Conservation (phyloP, 495 filamentous ascomycete genomes). For the Neurospora sp. region DNA sequence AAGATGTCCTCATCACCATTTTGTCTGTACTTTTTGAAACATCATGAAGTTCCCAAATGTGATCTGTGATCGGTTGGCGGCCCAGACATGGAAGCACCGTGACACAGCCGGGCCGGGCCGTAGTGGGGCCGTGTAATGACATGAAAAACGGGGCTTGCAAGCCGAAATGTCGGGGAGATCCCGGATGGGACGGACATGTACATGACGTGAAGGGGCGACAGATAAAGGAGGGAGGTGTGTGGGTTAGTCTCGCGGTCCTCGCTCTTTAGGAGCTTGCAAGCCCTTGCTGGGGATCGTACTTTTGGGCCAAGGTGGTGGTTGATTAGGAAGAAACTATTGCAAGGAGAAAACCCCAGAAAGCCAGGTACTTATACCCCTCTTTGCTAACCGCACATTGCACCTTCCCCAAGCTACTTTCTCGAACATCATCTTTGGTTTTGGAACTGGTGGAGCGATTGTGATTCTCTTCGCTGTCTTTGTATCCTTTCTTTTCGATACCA, state of each 20-base stretch:
- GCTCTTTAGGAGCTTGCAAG: not conserved
- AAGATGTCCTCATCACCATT: not conserved
- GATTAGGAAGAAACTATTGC: no score
- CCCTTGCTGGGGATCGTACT: no score
- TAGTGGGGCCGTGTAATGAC: not conserved
- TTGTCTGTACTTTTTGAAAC: not conserved
- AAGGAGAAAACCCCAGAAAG: no score
- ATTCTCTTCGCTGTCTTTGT: not conserved
- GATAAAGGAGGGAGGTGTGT: not conserved
- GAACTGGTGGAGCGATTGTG: not conserved
- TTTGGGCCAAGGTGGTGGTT: no score
- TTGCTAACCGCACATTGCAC: no score
- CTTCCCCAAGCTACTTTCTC: not conserved
- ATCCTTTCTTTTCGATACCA: not conserved
- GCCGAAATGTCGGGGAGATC: not conserved
- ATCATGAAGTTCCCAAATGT: not conserved
- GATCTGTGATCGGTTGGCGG: not conserved
- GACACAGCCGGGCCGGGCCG: not conserved
- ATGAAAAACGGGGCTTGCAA: not conserved
- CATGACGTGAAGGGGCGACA: not conserved
- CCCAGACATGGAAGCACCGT: not conserved
- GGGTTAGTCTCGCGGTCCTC: not conserved
- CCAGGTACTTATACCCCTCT: no score
- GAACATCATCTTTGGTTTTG: not conserved
- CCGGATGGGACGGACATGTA: not conserved